These are phyloP conservation scores for Ilyonectria sp. DNA, from an alignment of 2,329 filamentous ascomycete genomes.

Conservation along the genomic window DNA sequence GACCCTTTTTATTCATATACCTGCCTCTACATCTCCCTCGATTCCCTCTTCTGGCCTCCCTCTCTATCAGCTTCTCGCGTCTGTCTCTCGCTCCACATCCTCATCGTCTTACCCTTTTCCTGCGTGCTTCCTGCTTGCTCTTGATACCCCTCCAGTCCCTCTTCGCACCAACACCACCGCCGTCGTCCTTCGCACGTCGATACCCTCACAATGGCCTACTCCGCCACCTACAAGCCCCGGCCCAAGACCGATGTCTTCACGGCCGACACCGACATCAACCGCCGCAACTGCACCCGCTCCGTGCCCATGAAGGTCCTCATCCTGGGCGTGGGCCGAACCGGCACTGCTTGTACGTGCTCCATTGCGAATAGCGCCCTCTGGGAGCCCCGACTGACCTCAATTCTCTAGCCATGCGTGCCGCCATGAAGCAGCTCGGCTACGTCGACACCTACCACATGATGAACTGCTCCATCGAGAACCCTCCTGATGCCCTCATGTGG, in stretches of 20 bases:
- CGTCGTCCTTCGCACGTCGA: background rate
- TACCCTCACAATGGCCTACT: conserved; percentile 48
- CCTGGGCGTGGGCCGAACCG: conserved; percentile 78
- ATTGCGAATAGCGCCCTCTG: background rate
- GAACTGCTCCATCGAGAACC: conserved; percentile 75
- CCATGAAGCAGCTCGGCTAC: conserved; percentile 77
- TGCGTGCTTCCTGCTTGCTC: background rate
- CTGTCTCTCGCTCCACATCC: background rate
- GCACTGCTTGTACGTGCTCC: conserved; percentile 74
- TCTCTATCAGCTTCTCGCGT: background rate
- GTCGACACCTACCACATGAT: conserved; percentile 82
- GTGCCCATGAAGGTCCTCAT: conserved; percentile 82
- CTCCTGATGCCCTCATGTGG: conserved; percentile 76
- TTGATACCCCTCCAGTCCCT: conserved; percentile 1
- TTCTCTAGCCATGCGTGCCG: conserved; percentile 71
- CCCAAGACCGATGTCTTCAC: conserved; percentile 75
- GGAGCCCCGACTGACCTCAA: conserved; percentile 9
- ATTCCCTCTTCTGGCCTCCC: background rate
- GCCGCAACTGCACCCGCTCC: conserved; percentile 73
- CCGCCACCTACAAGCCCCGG: conserved; percentile 48
- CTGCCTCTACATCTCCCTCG: background rate
- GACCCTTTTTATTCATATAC: conserved; percentile 9
- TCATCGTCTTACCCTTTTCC: background rate
- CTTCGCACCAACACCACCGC: background rate
- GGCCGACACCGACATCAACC: conserved; percentile 77